Evolutionary conservation across 2,329 filamentous ascomycete genomes (phyloP).

Genomic region (Arachnopeziza araneosa): DNA sequence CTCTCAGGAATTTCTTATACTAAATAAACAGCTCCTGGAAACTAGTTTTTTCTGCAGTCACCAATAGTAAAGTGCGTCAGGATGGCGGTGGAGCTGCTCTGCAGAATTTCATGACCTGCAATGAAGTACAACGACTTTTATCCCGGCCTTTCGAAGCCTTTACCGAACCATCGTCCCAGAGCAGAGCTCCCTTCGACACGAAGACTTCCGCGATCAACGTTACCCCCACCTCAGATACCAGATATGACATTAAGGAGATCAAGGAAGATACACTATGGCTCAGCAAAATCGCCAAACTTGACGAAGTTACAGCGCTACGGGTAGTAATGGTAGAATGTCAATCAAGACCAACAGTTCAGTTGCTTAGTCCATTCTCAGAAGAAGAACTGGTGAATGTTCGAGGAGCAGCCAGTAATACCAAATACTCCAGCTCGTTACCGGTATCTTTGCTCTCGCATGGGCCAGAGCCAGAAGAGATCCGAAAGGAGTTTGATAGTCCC

Average conservation of each 20-base stretch:
- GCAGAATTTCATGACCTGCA: constrained; percentile 62
- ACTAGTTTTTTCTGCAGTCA: constrained; percentile 50
- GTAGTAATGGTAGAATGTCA: constrained; percentile 82
- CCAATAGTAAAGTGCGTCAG: constrained; percentile 52
- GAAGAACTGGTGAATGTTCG: constrained; percentile 74
- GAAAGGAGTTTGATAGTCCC: constrained; percentile 57
- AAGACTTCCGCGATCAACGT: constrained; percentile 85
- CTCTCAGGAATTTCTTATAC: constrained; percentile 8
- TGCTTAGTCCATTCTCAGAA: constrained; percentile 66
- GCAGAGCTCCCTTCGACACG: constrained; percentile 70
- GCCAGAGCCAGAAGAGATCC: constrained; percentile 37
- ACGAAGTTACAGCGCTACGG: constrained; percentile 76
- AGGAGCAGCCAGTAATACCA: constrained; percentile 63
- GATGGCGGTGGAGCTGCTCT: constrained; percentile 51
- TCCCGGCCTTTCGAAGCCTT: constrained; percentile 66
- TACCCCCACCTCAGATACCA: constrained; percentile 58
- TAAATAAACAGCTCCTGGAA: constrained; percentile 51
- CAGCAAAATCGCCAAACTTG: constrained; percentile 69
- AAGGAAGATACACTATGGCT: constrained; percentile 86
- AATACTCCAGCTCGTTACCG: constrained; percentile 51
- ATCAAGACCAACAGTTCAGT: constrained; percentile 64
- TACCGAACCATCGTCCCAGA: constrained; percentile 51
- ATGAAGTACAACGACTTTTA: constrained; percentile 62
- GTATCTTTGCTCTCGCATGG: constrained; percentile 30
- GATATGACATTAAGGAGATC: constrained; percentile 70